Evolutionary conservation across 441 rosid genomes (phyloP).

Genomic region (Euphorbia schlechtendalii): DNA sequence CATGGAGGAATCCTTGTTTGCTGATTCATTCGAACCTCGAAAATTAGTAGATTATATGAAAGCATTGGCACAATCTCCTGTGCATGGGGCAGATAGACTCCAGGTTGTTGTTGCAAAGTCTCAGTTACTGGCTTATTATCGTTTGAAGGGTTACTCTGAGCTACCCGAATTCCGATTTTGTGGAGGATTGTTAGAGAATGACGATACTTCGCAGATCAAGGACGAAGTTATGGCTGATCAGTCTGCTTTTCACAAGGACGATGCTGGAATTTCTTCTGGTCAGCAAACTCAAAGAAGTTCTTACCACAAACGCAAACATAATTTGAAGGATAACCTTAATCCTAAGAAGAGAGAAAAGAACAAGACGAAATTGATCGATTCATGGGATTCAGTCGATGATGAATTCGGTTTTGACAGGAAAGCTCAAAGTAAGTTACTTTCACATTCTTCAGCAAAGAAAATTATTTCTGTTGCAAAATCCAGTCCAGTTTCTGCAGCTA

Average conservation of each 20-base stretch:
- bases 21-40: slow-evolving; percentile 37
- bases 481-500: slow-evolving; percentile 26
- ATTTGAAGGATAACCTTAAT: slow-evolving; percentile 43
- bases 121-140: slow-evolving; percentile 47
- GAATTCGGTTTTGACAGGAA: slow-evolving; percentile 41
- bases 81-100: slow-evolving; percentile 40
- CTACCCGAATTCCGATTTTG: slow-evolving; percentile 44
- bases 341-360: slow-evolving; percentile 47
- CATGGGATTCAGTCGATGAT: slow-evolving; percentile 39
- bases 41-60: slow-evolving; percentile 43
- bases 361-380: slow-evolving; percentile 37
- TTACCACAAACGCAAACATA: slow-evolving; percentile 52
- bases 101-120: slow-evolving; percentile 51
- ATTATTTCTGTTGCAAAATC: slow-evolving; percentile 57
- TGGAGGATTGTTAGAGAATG: slow-evolving; percentile 32
- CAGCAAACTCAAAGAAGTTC: slow-evolving; percentile 29
- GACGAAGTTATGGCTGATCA: slow-evolving; percentile 20
- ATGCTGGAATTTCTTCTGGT: slow-evolving; percentile 15
- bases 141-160: slow-evolving; percentile 38
- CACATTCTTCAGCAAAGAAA: slow-evolving; percentile 47
- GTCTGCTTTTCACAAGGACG: no score
- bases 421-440: slow-evolving; percentile 20
- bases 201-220: slow-evolving; percentile 19
- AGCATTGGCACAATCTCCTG: slow-evolving; percentile 45
- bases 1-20: slow-evolving; percentile 25